Base-by-base conservation (phyloP, 2,329 filamentous ascomycete genomes). In the Coniochaeta ligniaria region DNA sequence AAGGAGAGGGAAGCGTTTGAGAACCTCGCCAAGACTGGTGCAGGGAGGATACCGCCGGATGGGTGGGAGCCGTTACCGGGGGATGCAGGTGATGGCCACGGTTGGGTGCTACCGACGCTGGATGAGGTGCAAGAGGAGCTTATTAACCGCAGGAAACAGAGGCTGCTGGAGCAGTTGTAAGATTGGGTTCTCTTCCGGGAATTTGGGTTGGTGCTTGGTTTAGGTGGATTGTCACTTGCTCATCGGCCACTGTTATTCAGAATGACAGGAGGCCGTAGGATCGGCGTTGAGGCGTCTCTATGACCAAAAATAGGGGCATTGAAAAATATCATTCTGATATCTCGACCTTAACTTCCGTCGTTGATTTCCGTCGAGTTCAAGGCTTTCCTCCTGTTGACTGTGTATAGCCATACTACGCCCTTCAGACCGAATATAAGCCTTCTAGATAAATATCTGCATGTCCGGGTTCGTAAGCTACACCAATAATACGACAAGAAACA, bases 101-200 rank as follows among this genome's bases (percentile, higher is more conserved):
- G 80, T 55, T 97, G 94, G 94, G 85, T 84, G 64, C 74, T 98
- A 68, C 95, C 95, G 9, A 93, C 90, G 6, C 76, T 92, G 60
- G 92, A 96, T 22, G 91, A 98, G 72, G 94, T 98, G n/a, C 92
- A 97, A 75, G 86, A 93, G 70, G 95, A 98, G 75, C 77, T 99
- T 67, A 83, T 99, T 60, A 92, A 97, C 66, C 83, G 94, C 75
- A 84, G 93, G 75, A 86, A 91, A 72, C 84, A 88, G 74, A 91
- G 88, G 73, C 77, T 99, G 63, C 76, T 99, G 66, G 92, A 97
- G 68, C 94, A 95, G 76, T 81, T 96, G 62, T 80, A 70, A 60
- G 28, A 16, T 43, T 28, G 22, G 11, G 3, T 31, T 31, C 14
- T 52, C 9, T 57, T 35, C 6, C 4, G 28, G n/a, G n/a, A 8